Percentiles rank a stretch among this genome's conserved stretches.
Conservation (phyloP, 306 rosid genomes). For the Glycine soja region DNA sequence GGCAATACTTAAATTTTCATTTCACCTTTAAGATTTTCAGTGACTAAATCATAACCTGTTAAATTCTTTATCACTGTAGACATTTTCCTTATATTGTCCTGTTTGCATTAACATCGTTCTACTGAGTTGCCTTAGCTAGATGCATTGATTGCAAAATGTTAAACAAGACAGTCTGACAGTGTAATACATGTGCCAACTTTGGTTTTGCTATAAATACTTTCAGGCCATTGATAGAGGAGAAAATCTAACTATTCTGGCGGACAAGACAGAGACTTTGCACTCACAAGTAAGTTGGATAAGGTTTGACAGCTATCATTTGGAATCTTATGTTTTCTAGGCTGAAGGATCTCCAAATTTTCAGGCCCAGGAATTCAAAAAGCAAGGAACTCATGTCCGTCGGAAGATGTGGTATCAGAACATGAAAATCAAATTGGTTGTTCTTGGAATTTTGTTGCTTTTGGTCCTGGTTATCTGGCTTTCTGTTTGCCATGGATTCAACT, state of each 20-base stretch:
- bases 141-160: constrained; percentile 12
- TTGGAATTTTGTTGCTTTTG: constrained; percentile 74
- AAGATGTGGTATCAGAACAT: constrained; percentile 99
- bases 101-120: not conserved
- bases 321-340: constrained; percentile 29
- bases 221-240: constrained; percentile 91
- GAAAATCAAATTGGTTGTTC: constrained; percentile 88
- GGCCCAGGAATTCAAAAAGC: constrained; percentile 77
- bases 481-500: constrained; percentile 86
- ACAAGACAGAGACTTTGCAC: constrained; percentile 79
- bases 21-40: not conserved
- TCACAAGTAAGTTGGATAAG: constrained; percentile 65
- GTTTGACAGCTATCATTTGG: constrained; percentile 21
- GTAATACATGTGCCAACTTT: constrained; percentile 19
- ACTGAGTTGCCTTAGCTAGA: constrained; percentile 27
- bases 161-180: not conserved
- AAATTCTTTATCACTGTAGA: constrained; percentile 2
- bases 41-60: constrained; percentile 3
- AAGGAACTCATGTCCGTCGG: constrained; percentile 76
- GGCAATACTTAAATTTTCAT: not conserved
- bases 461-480: constrained; percentile 89
- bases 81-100: not conserved
- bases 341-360: constrained; percentile 52
- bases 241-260: constrained; percentile 72
- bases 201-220: constrained; percentile 32